Evolutionary conservation across 495 filamentous ascomycete genomes (phyloP).

Genomic region (Trichocladium uniseriatum): DNA sequence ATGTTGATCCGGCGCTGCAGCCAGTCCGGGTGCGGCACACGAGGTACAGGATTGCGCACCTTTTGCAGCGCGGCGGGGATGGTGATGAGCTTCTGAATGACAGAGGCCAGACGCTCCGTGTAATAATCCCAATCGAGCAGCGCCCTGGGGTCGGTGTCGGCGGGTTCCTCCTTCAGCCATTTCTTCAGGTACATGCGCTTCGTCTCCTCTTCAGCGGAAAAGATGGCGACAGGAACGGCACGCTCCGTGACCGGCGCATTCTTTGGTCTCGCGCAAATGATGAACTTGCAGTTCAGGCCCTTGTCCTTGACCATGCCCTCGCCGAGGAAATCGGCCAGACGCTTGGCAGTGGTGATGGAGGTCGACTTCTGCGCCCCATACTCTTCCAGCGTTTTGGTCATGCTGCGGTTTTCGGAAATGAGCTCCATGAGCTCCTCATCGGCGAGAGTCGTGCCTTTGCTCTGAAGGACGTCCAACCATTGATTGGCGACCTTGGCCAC

Average conservation of each 20-base stretch:
- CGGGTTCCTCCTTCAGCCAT: constrained; percentile 91
- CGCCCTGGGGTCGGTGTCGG: constrained; percentile 79
- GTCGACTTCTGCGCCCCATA: constrained; percentile 95
- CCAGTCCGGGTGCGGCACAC: constrained; percentile 94
- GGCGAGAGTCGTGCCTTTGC: constrained; percentile 74
- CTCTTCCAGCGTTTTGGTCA: constrained; percentile 92
- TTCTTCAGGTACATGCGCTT: constrained; percentile 87
- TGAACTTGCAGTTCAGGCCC: constrained; percentile 97
- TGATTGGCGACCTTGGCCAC: constrained; percentile 93
- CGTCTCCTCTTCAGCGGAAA: constrained; percentile 79
- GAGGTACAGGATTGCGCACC: constrained; percentile 83
- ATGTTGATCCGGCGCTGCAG: constrained; percentile 83
- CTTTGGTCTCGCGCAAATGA: constrained; percentile 81
- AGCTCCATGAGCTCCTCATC: constrained; percentile 97
- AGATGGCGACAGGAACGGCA: constrained; percentile 92
- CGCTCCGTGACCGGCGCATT: constrained; percentile 90
- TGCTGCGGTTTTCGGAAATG: constrained; percentile 97
- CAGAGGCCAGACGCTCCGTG: constrained; percentile 83
- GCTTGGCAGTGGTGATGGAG: constrained; percentile 95
- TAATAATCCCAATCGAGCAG: constrained; percentile 98
- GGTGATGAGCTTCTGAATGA: constrained; percentile 97
- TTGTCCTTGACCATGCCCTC: constrained; percentile 99
- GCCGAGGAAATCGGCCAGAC: constrained; percentile 89
- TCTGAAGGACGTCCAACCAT: constrained; percentile 91
- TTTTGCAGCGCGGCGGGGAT: constrained; percentile 96